These are phyloP conservation scores for Pecoramyces ruminantium DNA, from an alignment of 192 early-diverging fungal species.

Conservation along the genomic window DNA sequence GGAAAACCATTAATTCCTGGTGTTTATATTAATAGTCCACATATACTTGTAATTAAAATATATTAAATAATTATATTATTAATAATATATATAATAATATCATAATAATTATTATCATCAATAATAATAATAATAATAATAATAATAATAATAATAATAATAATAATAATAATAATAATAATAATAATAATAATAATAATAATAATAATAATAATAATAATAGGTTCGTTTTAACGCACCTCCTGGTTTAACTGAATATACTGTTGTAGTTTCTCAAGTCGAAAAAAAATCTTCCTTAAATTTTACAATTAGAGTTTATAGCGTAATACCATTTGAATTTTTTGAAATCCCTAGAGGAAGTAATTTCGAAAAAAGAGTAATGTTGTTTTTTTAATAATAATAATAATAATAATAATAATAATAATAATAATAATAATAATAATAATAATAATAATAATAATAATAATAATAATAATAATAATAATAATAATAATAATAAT, in stretches of 20 bases:
- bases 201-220: too few species aligned
- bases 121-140: slow-evolving; percentile 2
- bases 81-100: too few species aligned
- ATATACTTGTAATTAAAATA: slow-evolving; percentile 53
- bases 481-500: background rate
- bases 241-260: slow-evolving; percentile 34
- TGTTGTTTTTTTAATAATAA: too few species aligned
- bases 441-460: background rate
- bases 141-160: too few species aligned
- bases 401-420: background rate
- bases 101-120: background rate
- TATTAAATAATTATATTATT: too few species aligned
- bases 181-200: too few species aligned
- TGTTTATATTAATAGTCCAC: slow-evolving; percentile 74
- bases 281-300: slow-evolving; percentile 48
- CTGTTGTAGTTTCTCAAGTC: slow-evolving; percentile 67
- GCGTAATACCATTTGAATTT: slow-evolving; percentile 42
- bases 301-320: slow-evolving; percentile 58
- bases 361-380: slow-evolving; percentile 31
- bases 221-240: slow-evolving; percentile 42
- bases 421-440: background rate
- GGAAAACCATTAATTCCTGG: slow-evolving; percentile 45
- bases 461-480: background rate
- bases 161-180: too few species aligned
- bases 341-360: slow-evolving; percentile 39